Evolutionary conservation across 306 rosid genomes (phyloP).

Genomic region (Vigna hirtella): DNA sequence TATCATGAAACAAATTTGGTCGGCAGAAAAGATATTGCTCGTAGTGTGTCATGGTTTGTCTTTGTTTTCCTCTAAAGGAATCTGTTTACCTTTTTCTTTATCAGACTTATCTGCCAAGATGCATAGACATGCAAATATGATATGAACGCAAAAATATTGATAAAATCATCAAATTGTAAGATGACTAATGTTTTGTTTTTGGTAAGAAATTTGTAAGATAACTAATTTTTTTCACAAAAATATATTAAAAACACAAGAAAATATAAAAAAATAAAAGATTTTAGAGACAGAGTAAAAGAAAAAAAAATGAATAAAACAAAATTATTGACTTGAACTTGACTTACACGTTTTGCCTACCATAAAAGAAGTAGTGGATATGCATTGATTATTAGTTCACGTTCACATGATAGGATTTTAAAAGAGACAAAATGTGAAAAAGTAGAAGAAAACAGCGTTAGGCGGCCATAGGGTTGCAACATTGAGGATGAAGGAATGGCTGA

Average conservation of each 20-base stretch:
- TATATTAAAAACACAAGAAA: background rate
- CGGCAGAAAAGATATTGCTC: background rate
- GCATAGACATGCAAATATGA: too few species aligned
- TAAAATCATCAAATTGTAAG: background rate
- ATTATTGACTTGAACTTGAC: conserved; percentile 6
- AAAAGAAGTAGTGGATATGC: background rate
- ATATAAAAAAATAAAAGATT: background rate
- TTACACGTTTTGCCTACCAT: background rate
- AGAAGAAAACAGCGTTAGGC: conserved; percentile 8
- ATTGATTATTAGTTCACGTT: background rate
- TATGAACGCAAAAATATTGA: too few species aligned
- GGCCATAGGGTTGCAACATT: background rate
- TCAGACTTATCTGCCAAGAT: background rate
- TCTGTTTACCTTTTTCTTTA: background rate
- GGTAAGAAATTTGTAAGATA: background rate
- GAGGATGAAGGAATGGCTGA: conserved; percentile 26
- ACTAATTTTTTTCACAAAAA: background rate
- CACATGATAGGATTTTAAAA: conserved; percentile 6
- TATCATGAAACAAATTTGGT: background rate
- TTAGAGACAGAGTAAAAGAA: background rate
- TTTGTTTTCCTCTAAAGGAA: too few species aligned
- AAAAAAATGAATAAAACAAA: background rate
- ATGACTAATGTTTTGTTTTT: background rate
- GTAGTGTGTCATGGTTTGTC: background rate
- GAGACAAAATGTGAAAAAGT: conserved; percentile 43